Evolutionary conservation across 2,329 filamentous ascomycete species (phyloP).

Genomic region (Sporothrix schenckii): DNA sequence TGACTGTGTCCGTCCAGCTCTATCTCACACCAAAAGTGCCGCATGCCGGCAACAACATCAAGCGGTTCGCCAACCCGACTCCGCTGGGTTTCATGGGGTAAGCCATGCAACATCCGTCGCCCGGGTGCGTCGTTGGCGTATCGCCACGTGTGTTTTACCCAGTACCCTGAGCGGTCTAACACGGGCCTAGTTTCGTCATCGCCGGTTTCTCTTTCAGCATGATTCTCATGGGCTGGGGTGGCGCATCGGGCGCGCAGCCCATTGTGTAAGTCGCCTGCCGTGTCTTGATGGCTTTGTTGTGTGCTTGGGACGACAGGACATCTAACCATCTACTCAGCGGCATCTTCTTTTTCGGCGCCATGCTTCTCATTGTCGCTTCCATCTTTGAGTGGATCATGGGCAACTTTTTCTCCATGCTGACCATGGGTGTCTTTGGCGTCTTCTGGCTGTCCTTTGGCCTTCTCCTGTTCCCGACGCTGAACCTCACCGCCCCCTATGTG

Average conservation of each 20-base stretch:
- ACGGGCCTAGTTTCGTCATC: conserved; percentile 21
- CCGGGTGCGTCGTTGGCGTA: background rate
- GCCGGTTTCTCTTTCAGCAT: conserved; percentile 30
- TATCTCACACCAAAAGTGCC: conserved; percentile 28
- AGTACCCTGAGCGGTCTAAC: background rate
- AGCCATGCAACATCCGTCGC: background rate
- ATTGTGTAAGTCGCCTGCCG: conserved; percentile 20
- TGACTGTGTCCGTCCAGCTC: conserved; percentile 20
- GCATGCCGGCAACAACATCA: conserved; percentile 27
- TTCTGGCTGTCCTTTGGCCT: conserved; percentile 57
- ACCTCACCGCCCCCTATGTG: conserved; percentile 50
- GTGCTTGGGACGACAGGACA: too few relatives aligned
- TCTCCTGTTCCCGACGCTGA: conserved; percentile 54
- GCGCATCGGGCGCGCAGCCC: conserved; percentile 25
- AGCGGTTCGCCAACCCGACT: conserved; percentile 29
- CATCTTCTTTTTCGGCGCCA: conserved; percentile 31
- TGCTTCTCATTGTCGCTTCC: conserved; percentile 40
- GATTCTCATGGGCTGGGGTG: conserved; percentile 32
- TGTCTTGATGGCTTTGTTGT: background rate
- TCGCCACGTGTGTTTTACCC: background rate
- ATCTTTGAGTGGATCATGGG: conserved; percentile 59
- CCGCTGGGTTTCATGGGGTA: conserved; percentile 30
- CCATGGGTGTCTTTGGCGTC: conserved; percentile 54
- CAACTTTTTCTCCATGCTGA: conserved; percentile 57
- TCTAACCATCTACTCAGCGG: background rate